phyloP scores from a whole-genome alignment of 306 rosid genomes.

The Hippophae tibetana region DNA sequence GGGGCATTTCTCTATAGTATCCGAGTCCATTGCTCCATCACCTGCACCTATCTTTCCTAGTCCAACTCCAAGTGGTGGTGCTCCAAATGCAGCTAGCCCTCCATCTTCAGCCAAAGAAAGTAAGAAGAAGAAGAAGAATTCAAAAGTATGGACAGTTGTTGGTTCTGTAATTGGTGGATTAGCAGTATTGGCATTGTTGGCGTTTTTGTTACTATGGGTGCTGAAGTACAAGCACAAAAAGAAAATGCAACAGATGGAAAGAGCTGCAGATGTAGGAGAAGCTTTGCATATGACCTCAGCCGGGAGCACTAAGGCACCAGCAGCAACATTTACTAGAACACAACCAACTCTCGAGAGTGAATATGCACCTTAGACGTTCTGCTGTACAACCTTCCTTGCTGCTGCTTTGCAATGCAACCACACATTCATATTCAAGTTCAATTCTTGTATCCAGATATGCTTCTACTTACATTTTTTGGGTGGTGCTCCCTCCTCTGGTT shows the following conservation, averaged over 20 bases:
- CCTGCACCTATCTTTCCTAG: constrained; percentile 33
- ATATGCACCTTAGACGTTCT: constrained; percentile 53
- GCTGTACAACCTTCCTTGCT: constrained; percentile 29
- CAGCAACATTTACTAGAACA: constrained; percentile 77
- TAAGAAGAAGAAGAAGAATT: constrained; percentile 35
- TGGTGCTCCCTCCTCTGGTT: no score
- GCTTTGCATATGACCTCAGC: constrained; percentile 71
- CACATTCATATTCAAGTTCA: no score
- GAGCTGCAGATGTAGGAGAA: constrained; percentile 79
- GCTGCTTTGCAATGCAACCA: no score
- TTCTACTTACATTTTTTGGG: no score
- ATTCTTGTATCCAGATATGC: no score
- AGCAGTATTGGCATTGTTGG: constrained; percentile 37
- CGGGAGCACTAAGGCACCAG: constrained; percentile 80
- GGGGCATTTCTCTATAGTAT: constrained; percentile 88
- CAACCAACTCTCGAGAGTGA: constrained; percentile 87
- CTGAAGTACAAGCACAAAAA: constrained; percentile 46
- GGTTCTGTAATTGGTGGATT: constrained; percentile 80
- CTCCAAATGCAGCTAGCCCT: constrained; percentile 10
- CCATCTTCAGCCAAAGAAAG: constrained; percentile 17
- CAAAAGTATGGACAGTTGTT: constrained; percentile 54
- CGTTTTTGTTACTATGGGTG: constrained; percentile 46
- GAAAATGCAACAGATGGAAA: constrained; percentile 78
- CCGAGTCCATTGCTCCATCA: constrained; percentile 33
- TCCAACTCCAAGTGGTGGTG: constrained; percentile 17